phyloP scores from a whole-genome alignment of 371 early-diverging fungal species.

The Mortierella sp. region DNA sequence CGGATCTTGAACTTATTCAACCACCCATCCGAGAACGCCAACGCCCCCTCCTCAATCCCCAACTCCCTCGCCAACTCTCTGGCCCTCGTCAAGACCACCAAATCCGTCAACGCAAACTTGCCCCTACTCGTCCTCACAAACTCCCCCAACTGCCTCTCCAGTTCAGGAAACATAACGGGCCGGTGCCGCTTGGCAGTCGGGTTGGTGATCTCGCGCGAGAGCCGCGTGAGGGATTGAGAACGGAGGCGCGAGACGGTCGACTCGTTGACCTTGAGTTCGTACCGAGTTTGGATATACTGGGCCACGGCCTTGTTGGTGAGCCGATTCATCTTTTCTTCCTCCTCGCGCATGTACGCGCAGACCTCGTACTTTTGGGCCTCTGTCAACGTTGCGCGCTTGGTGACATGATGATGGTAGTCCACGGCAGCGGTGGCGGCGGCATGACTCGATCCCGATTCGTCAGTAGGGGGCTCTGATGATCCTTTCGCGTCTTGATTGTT shows the following conservation, averaged over 20 bases:
- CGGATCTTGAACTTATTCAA: constrained; percentile 57
- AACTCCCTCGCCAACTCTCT: constrained; percentile 40
- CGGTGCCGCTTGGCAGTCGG: constrained; percentile 41
- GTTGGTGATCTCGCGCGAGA: constrained; percentile 28
- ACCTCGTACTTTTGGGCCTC: constrained; percentile 54
- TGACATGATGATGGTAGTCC: neutral
- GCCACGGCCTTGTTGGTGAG: constrained; percentile 37
- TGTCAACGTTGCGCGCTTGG: constrained; percentile 36
- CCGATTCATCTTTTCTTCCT: constrained; percentile 7
- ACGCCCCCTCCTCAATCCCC: constrained; percentile 24
- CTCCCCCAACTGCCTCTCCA: constrained; percentile 28
- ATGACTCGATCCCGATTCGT: neutral
- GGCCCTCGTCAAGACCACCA: constrained; percentile 33
- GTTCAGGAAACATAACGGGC: constrained; percentile 38
- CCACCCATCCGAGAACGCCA: constrained; percentile 57
- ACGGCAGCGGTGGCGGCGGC: neutral
- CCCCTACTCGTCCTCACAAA: constrained; percentile 12
- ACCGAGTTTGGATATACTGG: constrained; percentile 24
- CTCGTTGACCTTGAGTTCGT: constrained; percentile 40
- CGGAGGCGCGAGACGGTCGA: constrained; percentile 49
- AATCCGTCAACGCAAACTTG: constrained; percentile 29
- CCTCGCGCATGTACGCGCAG: constrained; percentile 40
- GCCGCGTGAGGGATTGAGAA: constrained; percentile 10
- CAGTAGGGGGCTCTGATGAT: too few relatives aligned
- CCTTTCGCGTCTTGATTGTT: neutral